Conservation (phyloP, 495 filamentous ascomycete genomes). For the Tuber melanosporum region DNA sequence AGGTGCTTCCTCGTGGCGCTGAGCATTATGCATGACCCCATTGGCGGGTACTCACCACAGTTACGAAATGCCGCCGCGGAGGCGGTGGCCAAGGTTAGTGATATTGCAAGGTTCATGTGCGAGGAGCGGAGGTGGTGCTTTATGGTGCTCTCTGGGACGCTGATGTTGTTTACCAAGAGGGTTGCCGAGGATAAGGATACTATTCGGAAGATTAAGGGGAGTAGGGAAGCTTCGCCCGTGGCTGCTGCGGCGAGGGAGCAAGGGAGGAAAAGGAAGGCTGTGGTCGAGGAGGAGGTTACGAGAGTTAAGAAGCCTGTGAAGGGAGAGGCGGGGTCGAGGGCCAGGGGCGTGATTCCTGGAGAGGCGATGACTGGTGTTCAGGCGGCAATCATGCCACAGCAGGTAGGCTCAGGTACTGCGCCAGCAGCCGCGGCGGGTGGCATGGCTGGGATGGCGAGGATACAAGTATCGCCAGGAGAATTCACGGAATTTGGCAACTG, state of each 20-base stretch:
- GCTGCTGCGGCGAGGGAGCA: slow-evolving; percentile 26
- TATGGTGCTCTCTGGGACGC: slow-evolving; percentile 28
- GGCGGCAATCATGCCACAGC: too few species aligned
- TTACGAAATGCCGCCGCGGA: slow-evolving; percentile 13
- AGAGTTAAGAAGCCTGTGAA: slow-evolving; percentile 2
- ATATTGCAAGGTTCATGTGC: slow-evolving; percentile 29
- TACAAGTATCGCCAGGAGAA: neutral
- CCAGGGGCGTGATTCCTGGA: neutral
- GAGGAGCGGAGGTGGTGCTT: slow-evolving; percentile 31
- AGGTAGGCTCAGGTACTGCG: too few species aligned
- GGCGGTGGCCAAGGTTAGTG: slow-evolving; percentile 26
- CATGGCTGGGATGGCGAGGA: neutral
- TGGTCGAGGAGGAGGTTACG: neutral
- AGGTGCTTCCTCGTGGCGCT: slow-evolving; percentile 33
- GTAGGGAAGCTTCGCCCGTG: slow-evolving; percentile 6
- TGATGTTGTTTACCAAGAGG: slow-evolving; percentile 27
- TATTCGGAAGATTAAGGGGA: slow-evolving; percentile 27
- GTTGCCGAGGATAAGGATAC: slow-evolving; percentile 38
- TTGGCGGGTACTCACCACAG: slow-evolving; percentile 23
- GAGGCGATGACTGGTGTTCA: neutral
- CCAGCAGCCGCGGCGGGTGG: too few species aligned
- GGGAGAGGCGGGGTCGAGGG: neutral
- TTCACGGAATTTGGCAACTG: slow-evolving; percentile 28
- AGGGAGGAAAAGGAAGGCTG: slow-evolving; percentile 14
- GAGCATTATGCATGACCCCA: slow-evolving; percentile 33